Base-by-base conservation (phyloP, 139 green algal genomes). In the Raphidocelis subcapitata region DNA sequence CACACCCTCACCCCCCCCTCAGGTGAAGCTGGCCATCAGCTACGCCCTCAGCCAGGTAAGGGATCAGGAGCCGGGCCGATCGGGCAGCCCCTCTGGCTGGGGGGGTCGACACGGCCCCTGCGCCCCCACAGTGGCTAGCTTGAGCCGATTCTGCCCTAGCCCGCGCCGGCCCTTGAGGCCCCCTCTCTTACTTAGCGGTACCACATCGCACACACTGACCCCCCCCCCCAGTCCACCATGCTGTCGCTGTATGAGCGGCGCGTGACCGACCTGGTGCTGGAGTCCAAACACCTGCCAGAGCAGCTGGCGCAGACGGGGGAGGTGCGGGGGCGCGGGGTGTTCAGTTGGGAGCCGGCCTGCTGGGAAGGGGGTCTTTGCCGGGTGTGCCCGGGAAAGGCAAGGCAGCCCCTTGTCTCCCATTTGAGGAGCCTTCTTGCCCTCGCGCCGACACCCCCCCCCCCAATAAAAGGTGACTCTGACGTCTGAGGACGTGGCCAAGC, bases 231-330 rank as follows among this genome's bases (percentile, higher is more conserved):
- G 79, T 89, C 81, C 44, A 93, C 90, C 49, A 95, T 94, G 84
- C 85, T 95, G 35, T 82, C 62, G 21, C 75, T 94, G 72, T 94
- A 94, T 72, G 91, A 96, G 79, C 80, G 91, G 65, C 82, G 89
- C 3, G 88, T 95, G 41, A 77, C 90, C 26, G 77, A 86, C 52
- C 83, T 88, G 72, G 82, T 90, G 44, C 57, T 84, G 59, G 77
- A 86, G 60, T 86, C 82, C 1, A 86, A 86, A 69, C 76, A 90
- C 64, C 70, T 90, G 68, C 85, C 85, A 5, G 82, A 86, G 60
- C 75, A 79, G 32, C 86, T 97, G 49, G 92, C 93, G 26, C 79
- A 85, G 37, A 77, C 68, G 15, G 93, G 90, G 5, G 79, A 84
- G 36, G 86, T 85, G 32, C 57, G 41, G 26, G 10, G 14, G 55